These are phyloP conservation scores for Tricholoma bakamatsutake DNA, from an alignment of 768 basidiomycete genomes.

Conservation along the genomic window DNA sequence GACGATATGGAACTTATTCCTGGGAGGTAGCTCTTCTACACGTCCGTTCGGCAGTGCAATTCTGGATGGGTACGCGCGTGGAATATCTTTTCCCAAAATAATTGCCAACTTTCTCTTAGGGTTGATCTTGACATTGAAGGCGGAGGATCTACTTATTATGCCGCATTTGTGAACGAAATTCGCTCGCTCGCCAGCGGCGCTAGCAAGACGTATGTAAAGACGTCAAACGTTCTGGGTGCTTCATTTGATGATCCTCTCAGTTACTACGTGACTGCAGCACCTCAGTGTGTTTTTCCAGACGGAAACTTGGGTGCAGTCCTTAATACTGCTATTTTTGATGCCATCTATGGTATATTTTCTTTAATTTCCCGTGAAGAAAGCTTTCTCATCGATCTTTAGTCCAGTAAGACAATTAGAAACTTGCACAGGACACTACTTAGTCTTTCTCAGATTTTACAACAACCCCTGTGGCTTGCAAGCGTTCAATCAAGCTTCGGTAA, in stretches of 20 bases:
- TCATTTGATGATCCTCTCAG: conserved; percentile 21
- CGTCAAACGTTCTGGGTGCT: background rate
- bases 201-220: conserved; percentile 41
- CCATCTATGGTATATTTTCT: conserved; percentile 47
- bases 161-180: conserved; percentile 50
- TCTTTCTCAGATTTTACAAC: conserved; percentile 47
- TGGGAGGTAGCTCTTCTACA: conserved; percentile 50
- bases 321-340: conserved; percentile 60
- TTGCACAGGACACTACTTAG: background rate
- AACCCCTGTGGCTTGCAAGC: conserved; percentile 45
- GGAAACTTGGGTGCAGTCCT: conserved; percentile 52
- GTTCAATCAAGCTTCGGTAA: conserved; percentile 43
- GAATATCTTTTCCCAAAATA: background rate
- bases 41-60: conserved; percentile 70
- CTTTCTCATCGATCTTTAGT: conserved; percentile 18
- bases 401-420: conserved; percentile 21
- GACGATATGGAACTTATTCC: conserved; percentile 67
- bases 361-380: background rate
- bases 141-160: conserved; percentile 45
- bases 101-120: conserved; percentile 19
- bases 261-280: conserved; percentile 63
- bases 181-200: conserved; percentile 44
- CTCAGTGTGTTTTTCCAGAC: conserved; percentile 69
- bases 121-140: conserved; percentile 75
- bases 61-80: conserved; percentile 54